These are phyloP conservation scores for Boletellus sp. DNA, from an alignment of 768 basidiomycete species.

Conservation along the genomic window DNA sequence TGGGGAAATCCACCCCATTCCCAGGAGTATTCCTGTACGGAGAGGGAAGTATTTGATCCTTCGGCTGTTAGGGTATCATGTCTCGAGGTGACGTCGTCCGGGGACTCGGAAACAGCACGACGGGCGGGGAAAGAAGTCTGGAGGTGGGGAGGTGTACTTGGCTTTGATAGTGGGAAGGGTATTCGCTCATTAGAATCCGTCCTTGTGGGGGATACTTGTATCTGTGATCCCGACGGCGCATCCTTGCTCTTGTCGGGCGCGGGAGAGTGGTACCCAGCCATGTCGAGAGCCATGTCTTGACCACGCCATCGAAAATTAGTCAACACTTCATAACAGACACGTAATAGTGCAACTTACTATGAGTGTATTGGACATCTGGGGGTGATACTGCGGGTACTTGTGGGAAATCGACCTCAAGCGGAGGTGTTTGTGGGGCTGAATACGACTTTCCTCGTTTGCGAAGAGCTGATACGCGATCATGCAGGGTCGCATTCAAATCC, in stretches of 20 bases:
- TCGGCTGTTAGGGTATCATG: slow-evolving; percentile 6
- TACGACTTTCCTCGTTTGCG: slow-evolving; percentile 25
- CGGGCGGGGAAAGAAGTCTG: slow-evolving; percentile 37
- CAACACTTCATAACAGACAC: not conserved
- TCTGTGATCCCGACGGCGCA: slow-evolving; percentile 6
- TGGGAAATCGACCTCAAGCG: slow-evolving; percentile 42
- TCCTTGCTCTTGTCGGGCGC: slow-evolving; percentile 1
- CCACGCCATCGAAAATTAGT: slow-evolving; percentile 4
- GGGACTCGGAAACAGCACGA: slow-evolving; percentile 61
- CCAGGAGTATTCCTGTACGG: slow-evolving; percentile 78
- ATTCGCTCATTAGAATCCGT: slow-evolving; percentile 8
- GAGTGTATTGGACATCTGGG: slow-evolving; percentile 60
- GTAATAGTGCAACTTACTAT: slow-evolving; percentile 38
- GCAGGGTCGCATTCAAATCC: slow-evolving; percentile 61
- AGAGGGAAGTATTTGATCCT: slow-evolving; percentile 13
- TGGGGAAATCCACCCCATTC: slow-evolving; percentile 92
- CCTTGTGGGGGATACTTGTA: slow-evolving; percentile 6
- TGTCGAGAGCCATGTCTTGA: slow-evolving; percentile 75
- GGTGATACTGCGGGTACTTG: slow-evolving; percentile 41
- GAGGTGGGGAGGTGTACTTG: slow-evolving; percentile 19
- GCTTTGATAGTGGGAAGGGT: slow-evolving; percentile 22
- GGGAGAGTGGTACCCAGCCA: slow-evolving; percentile 69
- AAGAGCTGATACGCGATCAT: slow-evolving; percentile 12
- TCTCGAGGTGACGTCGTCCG: slow-evolving; percentile 39
- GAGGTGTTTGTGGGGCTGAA: slow-evolving; percentile 30